Base-by-base conservation (phyloP, 768 basidiomycete genomes). In the Collybiopsis luxurians region DNA sequence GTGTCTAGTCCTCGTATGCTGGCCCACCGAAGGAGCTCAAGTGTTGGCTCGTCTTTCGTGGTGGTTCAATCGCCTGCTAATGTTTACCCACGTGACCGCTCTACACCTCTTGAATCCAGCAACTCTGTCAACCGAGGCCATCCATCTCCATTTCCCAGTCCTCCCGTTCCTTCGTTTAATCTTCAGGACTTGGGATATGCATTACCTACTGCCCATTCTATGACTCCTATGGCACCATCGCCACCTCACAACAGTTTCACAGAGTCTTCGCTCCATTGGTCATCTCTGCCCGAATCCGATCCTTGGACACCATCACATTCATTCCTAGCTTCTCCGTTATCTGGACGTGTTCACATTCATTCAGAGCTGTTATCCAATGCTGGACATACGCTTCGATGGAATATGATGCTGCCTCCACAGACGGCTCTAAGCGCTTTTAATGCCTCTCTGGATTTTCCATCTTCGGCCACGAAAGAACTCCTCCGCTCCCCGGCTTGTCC, bases 151-250 rank as follows among this genome's bases (percentile, higher is more conserved):
- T 15, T 39, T 39, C 34, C 23, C 15, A 21, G 34, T 15, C 36
- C 50, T 36, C 36, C 50, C 24, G 12, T 34, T 23, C 38, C 50
- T 24, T 34, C 50, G 10, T 51, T 36, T 23, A 39, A 51, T 15
- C 36, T 51, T 19, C 50, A 51, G 24, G 24, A 36, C 7, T 27
- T 64, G 51, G 54, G 56, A 21, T 51, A 39, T 47, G 66, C 64
- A 6, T 64, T 62, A 46, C 69, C 69, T 1, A 79, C 67, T 61
- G 79, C 80, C 79, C 80, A 82, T 15, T 70, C 52, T n/a, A 79
- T 39, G 19, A 31, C 23, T 36, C n/a, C 19, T 26, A 23, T 23
- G 2, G 24, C 36, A 11, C 36, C 48, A 5, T 34, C 30, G 4
- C 28, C 48, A 24, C 48, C 50, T 39, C 23, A 38, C 23, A 51